Conservation (phyloP, 78 protist species). For the Bodo saltans region DNA sequence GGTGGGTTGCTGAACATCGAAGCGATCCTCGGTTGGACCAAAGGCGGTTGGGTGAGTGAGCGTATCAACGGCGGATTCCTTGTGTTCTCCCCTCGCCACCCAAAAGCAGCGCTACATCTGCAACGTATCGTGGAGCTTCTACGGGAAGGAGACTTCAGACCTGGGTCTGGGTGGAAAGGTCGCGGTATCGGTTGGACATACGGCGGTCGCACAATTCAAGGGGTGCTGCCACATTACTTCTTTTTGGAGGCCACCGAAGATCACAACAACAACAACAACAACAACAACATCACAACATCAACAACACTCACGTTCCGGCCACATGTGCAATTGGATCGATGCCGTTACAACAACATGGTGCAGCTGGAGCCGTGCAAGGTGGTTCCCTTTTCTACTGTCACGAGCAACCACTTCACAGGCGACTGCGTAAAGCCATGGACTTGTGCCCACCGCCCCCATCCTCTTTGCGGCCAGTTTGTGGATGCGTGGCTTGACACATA, state of each 20-base stretch:
- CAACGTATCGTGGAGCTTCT: conserved; percentile 5
- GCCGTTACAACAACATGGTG: conserved; percentile 29
- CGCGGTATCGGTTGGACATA: conserved; percentile 30
- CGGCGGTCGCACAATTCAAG: conserved; percentile 42
- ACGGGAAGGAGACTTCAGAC: conserved; percentile 37
- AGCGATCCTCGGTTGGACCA: conserved; percentile 7
- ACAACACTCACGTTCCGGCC: no score
- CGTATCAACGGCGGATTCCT: conserved; percentile 14
- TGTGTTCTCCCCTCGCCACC: neutral
- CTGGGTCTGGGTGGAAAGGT: conserved; percentile 35
- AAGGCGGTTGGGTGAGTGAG: conserved; percentile 6
- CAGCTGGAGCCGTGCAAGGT: conserved; percentile 13
- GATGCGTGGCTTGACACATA: no score
- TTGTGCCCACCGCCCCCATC: no score
- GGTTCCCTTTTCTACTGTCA: no score
- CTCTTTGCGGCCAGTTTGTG: no score
- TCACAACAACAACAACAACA: neutral
- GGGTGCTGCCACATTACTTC: conserved; percentile 22
- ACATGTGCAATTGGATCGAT: no score
- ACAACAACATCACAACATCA: no score
- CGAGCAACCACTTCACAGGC: neutral
- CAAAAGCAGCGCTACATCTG: neutral
- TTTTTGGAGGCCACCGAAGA: neutral
- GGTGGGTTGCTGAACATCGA: no score
- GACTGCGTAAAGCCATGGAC: neutral